A percentile compares a stretch with the other conserved stretches of the same genome.
These are phyloP conservation scores for Neurospora tetrasperma DNA, from an alignment of 495 filamentous ascomycete genomes.

Conservation along the genomic window DNA sequence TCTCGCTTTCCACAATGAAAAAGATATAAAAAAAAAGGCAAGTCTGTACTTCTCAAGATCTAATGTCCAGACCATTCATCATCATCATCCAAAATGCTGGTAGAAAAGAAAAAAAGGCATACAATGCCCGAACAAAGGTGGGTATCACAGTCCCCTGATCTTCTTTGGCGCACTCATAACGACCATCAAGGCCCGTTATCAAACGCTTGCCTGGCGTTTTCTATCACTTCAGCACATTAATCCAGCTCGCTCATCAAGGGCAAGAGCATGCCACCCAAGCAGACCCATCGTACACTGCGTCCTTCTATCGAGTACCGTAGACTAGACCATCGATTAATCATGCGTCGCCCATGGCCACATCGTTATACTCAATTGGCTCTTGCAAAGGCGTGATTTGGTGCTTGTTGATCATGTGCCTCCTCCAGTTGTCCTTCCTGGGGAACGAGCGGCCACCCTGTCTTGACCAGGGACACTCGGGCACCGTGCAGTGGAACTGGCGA, in stretches of 20 bases:
- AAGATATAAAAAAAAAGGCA: not conserved
- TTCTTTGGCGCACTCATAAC: not conserved
- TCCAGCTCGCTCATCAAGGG: not conserved
- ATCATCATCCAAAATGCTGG: not conserved
- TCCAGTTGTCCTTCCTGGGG: conserved; percentile 43
- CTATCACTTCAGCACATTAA: not conserved
- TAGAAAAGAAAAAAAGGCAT: not conserved
- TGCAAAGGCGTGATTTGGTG: conserved; percentile 24
- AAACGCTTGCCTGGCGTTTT: not conserved
- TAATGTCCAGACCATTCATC: not conserved
- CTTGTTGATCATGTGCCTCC: conserved; percentile 41
- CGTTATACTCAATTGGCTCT: conserved; percentile 20
- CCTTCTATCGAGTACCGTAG: not conserved
- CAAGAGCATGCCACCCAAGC: not conserved
- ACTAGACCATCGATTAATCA: conserved; percentile 3
- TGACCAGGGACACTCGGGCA: conserved; percentile 35
- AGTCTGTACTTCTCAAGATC: not conserved
- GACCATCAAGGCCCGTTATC: not conserved
- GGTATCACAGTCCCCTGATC: not conserved
- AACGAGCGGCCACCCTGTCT: conserved; percentile 37
- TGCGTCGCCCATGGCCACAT: conserved; percentile 12
- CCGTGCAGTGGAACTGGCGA: conserved; percentile 38
- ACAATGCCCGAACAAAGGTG: not conserved
- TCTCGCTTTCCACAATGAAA: not conserved
- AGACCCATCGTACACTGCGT: not conserved